Evolutionary conservation across 208 protist genomes (phyloP).

Genomic region (Crithidia brevicula): DNA sequence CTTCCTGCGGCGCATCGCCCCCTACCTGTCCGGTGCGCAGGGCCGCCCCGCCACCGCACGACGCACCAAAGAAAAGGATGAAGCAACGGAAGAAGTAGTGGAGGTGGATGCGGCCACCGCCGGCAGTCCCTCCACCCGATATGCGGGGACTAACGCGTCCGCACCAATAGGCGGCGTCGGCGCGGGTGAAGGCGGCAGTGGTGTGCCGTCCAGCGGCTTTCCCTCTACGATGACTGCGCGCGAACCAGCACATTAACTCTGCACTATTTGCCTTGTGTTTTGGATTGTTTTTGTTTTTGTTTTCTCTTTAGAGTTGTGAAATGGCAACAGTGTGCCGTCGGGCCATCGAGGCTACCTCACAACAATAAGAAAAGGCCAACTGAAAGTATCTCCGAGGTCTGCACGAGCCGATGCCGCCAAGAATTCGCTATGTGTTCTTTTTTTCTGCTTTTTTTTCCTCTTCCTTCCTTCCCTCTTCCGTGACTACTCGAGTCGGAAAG

Average conservation of each 20-base stretch:
- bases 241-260: slow-evolving; percentile 10
- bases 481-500: too few species aligned
- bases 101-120: slow-evolving; percentile 3
- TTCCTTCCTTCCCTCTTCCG: background rate
- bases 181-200: background rate
- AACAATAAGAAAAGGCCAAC: too few species aligned
- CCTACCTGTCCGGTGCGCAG: slow-evolving; percentile 7
- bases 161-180: background rate
- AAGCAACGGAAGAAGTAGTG: slow-evolving; percentile 8
- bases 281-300: background rate
- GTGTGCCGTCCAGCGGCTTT: slow-evolving; percentile 19
- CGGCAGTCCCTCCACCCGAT: background rate
- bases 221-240: slow-evolving; percentile 21
- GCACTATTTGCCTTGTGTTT: too few species aligned
- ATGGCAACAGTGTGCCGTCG: too few species aligned
- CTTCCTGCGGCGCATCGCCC: slow-evolving; percentile 2
- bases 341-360: too few species aligned
- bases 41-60: background rate
- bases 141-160: background rate
- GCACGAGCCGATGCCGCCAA: too few species aligned
- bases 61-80: slow-evolving; percentile 21
- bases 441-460: background rate
- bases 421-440: background rate
- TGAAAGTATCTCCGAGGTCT: too few species aligned
- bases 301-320: background rate